A percentile compares a stretch with the other conserved stretches of the same genome.
phyloP scores from a whole-genome alignment of 306 rosid species.

The Inga leiocalycina region DNA sequence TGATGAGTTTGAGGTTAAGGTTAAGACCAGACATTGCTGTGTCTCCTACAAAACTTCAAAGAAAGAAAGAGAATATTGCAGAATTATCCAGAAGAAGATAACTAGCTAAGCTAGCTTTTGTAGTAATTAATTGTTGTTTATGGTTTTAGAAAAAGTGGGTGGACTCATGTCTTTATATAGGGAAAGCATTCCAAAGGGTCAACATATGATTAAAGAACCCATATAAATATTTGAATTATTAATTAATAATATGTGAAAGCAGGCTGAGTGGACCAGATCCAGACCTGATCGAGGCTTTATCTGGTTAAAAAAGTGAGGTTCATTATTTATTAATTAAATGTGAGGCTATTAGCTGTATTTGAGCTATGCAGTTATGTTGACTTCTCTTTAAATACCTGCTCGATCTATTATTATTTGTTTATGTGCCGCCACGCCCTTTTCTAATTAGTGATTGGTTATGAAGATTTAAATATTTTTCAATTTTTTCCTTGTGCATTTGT shows the following conservation, averaged over 20 bases:
- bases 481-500: not conserved
- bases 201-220: not conserved
- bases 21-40: conserved; percentile 23
- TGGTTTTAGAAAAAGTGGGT: not conserved
- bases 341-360: not conserved
- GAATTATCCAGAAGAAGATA: not conserved
- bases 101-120: not conserved
- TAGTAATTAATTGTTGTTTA: conserved; percentile 1
- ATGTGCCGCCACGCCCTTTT: not conserved
- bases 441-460: not conserved
- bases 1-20: conserved; percentile 5
- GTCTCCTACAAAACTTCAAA: not conserved
- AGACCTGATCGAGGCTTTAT: not conserved
- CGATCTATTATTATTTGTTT: not conserved
- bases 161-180: conserved; percentile 2
- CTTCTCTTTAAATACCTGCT: not conserved
- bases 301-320: not conserved
- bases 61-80: not conserved
- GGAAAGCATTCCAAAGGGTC: not conserved
- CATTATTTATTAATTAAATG: not conserved
- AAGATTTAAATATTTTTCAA: not conserved
- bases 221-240: not conserved
- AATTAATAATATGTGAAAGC: not conserved
- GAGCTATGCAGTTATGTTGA: not conserved
- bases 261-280: not conserved